Conservation (phyloP, 805 yeast genomes). For the Sungouiozyma ichnusensis region DNA sequence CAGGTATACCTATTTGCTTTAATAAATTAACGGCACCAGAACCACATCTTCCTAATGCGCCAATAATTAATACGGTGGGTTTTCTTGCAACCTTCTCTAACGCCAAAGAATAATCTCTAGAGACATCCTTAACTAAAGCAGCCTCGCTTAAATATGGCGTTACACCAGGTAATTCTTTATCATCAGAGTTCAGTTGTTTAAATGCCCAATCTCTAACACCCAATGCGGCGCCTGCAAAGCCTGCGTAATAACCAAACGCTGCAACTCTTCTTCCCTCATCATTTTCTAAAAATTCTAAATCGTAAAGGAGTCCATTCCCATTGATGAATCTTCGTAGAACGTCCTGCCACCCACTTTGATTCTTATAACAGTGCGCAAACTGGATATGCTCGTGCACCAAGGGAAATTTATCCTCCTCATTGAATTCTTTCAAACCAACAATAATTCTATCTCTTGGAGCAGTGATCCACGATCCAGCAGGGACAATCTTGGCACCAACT, state of each 20-base stretch:
- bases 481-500: slow-evolving; percentile 82
- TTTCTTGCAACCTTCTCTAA: slow-evolving; percentile 47
- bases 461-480: slow-evolving; percentile 82
- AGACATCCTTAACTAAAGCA: slow-evolving; percentile 63
- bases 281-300: slow-evolving; percentile 87
- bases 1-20: slow-evolving; percentile 79
- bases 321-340: slow-evolving; percentile 81
- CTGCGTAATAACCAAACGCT: slow-evolving; percentile 98
- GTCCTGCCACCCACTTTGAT: slow-evolving; percentile 95
- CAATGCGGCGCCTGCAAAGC: slow-evolving; percentile 99
- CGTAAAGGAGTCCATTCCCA: slow-evolving; percentile 87
- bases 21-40: slow-evolving; percentile 88
- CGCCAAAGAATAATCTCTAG: slow-evolving; percentile 47
- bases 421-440: slow-evolving; percentile 89
- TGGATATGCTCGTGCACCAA: slow-evolving; percentile 92
- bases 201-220: slow-evolving; percentile 93
- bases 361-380: slow-evolving; percentile 97
- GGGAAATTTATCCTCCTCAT: slow-evolving; percentile 83
- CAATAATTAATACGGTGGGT: slow-evolving; percentile 83
- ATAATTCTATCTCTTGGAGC: slow-evolving; percentile 90
- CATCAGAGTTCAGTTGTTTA: slow-evolving; percentile 63
- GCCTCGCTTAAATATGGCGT: slow-evolving; percentile 74
- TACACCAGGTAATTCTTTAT: slow-evolving; percentile 66
- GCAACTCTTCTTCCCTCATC: slow-evolving; percentile 97
- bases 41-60: slow-evolving; percentile 98